Conservation (phyloP, 345 rosid genomes). For the Gossypium anomalum region DNA sequence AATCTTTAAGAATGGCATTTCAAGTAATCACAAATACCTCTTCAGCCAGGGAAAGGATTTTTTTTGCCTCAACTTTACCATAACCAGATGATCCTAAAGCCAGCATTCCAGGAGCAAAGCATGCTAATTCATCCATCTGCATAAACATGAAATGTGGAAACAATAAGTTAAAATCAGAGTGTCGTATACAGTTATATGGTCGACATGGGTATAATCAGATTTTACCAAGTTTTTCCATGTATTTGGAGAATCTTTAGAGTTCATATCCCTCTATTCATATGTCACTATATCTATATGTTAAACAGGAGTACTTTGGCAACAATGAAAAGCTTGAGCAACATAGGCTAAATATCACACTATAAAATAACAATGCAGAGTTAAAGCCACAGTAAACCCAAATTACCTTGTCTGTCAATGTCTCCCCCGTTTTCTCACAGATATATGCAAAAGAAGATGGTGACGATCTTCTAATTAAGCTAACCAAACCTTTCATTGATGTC, state of each 20-base stretch:
- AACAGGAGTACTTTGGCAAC: too few species aligned
- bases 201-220: too few species aligned
- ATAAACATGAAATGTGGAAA: slow-evolving; percentile 8
- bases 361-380: neutral
- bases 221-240: too few species aligned
- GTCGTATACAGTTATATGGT: too few species aligned
- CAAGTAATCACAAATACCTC: slow-evolving; percentile 47
- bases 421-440: slow-evolving; percentile 81
- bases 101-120: slow-evolving; percentile 99
- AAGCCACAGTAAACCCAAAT: neutral
- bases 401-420: slow-evolving; percentile 66
- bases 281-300: too few species aligned
- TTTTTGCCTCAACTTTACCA: slow-evolving; percentile 65
- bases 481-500: slow-evolving; percentile 90
- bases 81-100: slow-evolving; percentile 93
- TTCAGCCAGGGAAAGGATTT: slow-evolving; percentile 75
- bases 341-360: neutral
- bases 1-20: neutral
- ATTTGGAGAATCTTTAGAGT: too few species aligned
- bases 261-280: too few species aligned
- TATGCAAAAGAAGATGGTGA: slow-evolving; percentile 87
- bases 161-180: neutral
- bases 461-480: slow-evolving; percentile 69
- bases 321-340: too few species aligned
- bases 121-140: slow-evolving; percentile 99